Evolutionary conservation across 2,329 filamentous ascomycete genomes (phyloP).

Genomic region (Microcera coccophila): DNA sequence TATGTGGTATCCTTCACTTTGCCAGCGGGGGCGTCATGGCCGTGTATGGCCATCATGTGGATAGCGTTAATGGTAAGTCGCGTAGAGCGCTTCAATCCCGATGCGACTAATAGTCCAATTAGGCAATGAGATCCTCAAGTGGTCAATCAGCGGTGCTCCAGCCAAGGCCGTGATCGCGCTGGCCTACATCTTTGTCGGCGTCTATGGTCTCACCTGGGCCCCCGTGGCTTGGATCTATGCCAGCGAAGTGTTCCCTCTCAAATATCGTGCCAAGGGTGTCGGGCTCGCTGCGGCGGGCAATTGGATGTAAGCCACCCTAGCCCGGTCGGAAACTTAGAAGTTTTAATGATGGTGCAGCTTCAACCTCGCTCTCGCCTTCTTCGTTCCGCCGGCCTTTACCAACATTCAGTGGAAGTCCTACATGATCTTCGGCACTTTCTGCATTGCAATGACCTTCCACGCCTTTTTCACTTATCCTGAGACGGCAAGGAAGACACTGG

Average conservation of each 20-base stretch:
- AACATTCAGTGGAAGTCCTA: conserved; percentile 50
- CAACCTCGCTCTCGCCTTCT: conserved; percentile 39
- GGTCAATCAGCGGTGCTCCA: conserved; percentile 41
- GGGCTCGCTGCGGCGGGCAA: conserved; percentile 47
- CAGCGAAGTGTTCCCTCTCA: conserved; percentile 51
- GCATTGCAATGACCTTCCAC: conserved; percentile 40
- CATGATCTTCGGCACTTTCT: conserved; percentile 42
- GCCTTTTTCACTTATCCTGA: conserved; percentile 54
- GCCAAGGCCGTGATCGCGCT: conserved; percentile 50
- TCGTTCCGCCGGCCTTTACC: conserved; percentile 35
- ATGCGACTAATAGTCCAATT: conserved; percentile 4
- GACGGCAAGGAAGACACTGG: conserved; percentile 37
- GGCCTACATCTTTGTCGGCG: conserved; percentile 44
- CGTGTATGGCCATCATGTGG: conserved; percentile 41
- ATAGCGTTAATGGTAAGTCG: conserved; percentile 34
- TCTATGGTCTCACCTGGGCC: conserved; percentile 42
- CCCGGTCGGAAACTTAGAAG: rapidly evolving
- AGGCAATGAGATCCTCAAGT: conserved; percentile 45
- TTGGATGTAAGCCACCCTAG: conserved; percentile 32
- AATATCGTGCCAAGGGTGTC: conserved; percentile 50
- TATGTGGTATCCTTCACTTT: conserved; percentile 46
- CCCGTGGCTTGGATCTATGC: conserved; percentile 54
- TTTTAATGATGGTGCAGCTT: conserved; percentile 23
- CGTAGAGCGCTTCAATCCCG: no score
- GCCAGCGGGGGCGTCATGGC: conserved; percentile 49